Conservation (phyloP, 257 asterid species). For the Nyctanthes arbortristis region DNA sequence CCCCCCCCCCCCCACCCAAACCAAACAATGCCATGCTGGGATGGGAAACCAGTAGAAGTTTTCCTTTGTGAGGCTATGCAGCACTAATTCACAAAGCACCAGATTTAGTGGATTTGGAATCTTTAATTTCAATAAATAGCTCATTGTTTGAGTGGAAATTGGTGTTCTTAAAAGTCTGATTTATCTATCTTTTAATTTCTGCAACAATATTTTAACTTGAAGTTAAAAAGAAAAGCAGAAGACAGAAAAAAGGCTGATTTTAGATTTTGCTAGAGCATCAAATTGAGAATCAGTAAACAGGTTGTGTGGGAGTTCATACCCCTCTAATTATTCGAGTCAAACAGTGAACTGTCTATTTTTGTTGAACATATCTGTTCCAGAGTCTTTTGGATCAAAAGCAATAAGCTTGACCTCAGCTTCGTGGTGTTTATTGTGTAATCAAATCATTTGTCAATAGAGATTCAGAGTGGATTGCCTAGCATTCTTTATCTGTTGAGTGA, state of each 20-base stretch:
- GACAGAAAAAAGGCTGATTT: background rate
- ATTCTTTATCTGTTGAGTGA: background rate
- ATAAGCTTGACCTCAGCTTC: background rate
- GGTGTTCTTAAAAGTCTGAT: background rate
- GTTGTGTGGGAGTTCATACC: background rate
- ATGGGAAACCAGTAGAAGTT: background rate
- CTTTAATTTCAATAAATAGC: background rate
- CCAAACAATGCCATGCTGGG: constrained; percentile 3
- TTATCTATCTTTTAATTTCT: background rate
- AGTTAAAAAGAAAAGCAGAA: background rate
- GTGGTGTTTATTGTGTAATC: background rate
- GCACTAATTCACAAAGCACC: background rate
- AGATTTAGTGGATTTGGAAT: background rate
- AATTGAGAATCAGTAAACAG: background rate
- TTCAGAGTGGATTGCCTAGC: background rate
- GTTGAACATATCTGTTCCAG: background rate
- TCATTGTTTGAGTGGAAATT: background rate
- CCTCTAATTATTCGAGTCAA: background rate
- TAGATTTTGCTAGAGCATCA: background rate
- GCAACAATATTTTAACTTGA: background rate
- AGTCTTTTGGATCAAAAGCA: background rate
- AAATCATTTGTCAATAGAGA: background rate
- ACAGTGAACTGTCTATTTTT: background rate
- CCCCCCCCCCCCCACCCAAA: background rate
- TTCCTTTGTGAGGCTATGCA: constrained; percentile 6